Base-by-base conservation (phyloP, 2,329 filamentous ascomycete genomes). In the Phaeosphaeria sp. region DNA sequence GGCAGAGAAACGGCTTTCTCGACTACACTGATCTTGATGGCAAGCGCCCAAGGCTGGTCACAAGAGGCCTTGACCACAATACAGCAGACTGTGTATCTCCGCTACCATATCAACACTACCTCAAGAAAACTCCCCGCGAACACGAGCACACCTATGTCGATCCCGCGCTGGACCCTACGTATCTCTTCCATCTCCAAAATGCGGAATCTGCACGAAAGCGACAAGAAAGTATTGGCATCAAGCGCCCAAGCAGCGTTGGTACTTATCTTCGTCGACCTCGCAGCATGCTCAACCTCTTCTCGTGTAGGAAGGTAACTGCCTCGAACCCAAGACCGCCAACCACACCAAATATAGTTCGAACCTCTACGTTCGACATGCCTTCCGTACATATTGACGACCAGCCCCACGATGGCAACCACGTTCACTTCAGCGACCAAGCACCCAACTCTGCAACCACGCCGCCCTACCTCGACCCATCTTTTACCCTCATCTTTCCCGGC, bases 401-500 rank as follows among this genome's bases (percentile, higher is more conserved):
- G 30, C 15, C 30, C 30, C 30, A 36, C 11, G 11, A 36, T 13
- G 30, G 15, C 11, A 13, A 3, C 15, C 6, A 36, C 30, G 2
- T 49, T 6, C 17, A 3, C n/a, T 2, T 27, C 47, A 13, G 7
- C 20, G n/a, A 48, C 15, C 7, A 27, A 21, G 22, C 20, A 20
- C 9, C 40, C 36, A 7, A 18, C 51, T 25, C 2, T 25, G 21
- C 17, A 7, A 13, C 30, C 18, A 45, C 25, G 30, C 47, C 6
- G 21, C 30, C 30, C 30, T 36, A 36, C 17, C 11, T 48, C 51
- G 33, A 49, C 47, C 7, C 21, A 18, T 30, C 15, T 15, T 50
- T 42, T 25, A 50, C 21, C 18, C 56, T 49, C 18, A 52, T 49
- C 9, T 49, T 51, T 39, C 44, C 48, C 25, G 49, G 47, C 45